phyloP scores from a whole-genome alignment of 169 alveolate genomes.

The Theileria parva region DNA sequence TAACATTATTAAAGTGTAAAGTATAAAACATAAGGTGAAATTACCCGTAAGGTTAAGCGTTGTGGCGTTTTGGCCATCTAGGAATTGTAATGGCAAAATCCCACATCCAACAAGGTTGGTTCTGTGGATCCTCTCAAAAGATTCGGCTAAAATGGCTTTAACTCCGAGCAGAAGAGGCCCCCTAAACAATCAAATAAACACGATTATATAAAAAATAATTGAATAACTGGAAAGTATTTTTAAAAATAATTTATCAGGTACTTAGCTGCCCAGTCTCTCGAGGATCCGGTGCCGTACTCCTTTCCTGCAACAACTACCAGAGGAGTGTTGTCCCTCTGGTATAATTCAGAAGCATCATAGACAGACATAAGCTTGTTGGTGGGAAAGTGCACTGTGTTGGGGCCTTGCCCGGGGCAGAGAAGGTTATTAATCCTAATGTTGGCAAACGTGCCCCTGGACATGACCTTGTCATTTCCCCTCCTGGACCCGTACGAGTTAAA shows the following conservation, averaged over 20 bases:
- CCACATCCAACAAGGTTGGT: slow-evolving; percentile 95
- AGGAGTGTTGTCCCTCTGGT: slow-evolving; percentile 60
- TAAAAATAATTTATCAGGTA: neutral
- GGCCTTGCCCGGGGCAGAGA: slow-evolving; percentile 89
- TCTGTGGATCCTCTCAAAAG: slow-evolving; percentile 95
- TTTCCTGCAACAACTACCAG: slow-evolving; percentile 88
- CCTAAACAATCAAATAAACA: slow-evolving; percentile 20
- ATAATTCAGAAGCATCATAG: slow-evolving; percentile 90
- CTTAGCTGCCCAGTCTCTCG: slow-evolving; percentile 98
- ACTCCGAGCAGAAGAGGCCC: slow-evolving; percentile 93
- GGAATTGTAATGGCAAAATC: slow-evolving; percentile 90
- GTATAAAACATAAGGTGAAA: slow-evolving; percentile 9
- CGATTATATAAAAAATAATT: neutral
- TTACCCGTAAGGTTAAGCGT: slow-evolving; percentile 88
- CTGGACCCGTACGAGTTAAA: slow-evolving; percentile 96
- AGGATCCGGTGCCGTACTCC: slow-evolving; percentile 95
- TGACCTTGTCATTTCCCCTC: slow-evolving; percentile 95
- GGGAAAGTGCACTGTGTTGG: slow-evolving; percentile 90
- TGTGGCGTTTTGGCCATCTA: slow-evolving; percentile 85
- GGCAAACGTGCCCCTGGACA: slow-evolving; percentile 97
- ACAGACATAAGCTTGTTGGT: slow-evolving; percentile 84
- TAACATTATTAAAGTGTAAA: too few relatives aligned
- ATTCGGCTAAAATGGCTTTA: slow-evolving; percentile 92
- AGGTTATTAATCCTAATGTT: slow-evolving; percentile 92
- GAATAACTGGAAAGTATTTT: neutral